phyloP scores from a whole-genome alignment of 2,329 filamentous ascomycete species.

The Microcyclospora pomicola region DNA sequence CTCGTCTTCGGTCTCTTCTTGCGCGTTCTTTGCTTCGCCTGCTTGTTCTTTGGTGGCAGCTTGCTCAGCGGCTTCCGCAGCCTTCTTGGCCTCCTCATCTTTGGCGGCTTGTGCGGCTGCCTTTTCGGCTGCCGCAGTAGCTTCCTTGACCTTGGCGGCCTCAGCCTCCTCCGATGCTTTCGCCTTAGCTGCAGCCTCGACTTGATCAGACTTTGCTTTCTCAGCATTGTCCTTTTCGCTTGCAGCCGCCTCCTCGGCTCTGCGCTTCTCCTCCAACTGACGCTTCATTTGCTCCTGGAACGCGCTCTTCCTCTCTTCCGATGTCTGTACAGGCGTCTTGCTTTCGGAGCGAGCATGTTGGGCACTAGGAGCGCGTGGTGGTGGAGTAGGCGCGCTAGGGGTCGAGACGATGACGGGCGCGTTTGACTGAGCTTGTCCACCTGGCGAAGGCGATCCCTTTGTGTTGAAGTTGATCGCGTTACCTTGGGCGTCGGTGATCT shows the following conservation, averaged over 20 bases:
- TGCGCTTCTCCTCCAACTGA: constrained; percentile 29
- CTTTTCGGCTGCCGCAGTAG: constrained; percentile 33
- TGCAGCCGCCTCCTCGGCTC: constrained; percentile 33
- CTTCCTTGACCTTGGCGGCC: constrained; percentile 25
- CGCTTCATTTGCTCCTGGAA: constrained; percentile 57
- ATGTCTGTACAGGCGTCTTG: constrained; percentile 50
- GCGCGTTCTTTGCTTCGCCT: constrained; percentile 11
- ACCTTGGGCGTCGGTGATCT: constrained; percentile 72
- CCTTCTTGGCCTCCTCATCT: constrained; percentile 17
- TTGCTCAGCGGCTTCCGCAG: constrained; percentile 22
- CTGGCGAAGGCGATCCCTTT: constrained; percentile 43
- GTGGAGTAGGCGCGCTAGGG: constrained; percentile 55
- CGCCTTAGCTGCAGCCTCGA: constrained; percentile 36
- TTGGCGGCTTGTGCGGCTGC: constrained; percentile 36
- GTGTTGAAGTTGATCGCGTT: constrained; percentile 55
- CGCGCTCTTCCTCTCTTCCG: constrained; percentile 52
- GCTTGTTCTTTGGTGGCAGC: constrained; percentile 12
- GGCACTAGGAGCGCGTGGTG: constrained; percentile 57
- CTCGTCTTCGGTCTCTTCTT: constrained; percentile 29
- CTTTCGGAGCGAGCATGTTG: constrained; percentile 61
- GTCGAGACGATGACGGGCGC: constrained; percentile 57
- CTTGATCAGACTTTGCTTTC: no score
- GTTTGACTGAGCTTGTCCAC: constrained; percentile 41
- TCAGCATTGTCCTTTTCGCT: constrained; percentile 4
- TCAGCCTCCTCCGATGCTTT: constrained; percentile 44